Percentiles rank a stretch among this genome's conserved stretches.
Conservation (phyloP, 495 filamentous ascomycete species). For the Clohesyomyces aquaticus region DNA sequence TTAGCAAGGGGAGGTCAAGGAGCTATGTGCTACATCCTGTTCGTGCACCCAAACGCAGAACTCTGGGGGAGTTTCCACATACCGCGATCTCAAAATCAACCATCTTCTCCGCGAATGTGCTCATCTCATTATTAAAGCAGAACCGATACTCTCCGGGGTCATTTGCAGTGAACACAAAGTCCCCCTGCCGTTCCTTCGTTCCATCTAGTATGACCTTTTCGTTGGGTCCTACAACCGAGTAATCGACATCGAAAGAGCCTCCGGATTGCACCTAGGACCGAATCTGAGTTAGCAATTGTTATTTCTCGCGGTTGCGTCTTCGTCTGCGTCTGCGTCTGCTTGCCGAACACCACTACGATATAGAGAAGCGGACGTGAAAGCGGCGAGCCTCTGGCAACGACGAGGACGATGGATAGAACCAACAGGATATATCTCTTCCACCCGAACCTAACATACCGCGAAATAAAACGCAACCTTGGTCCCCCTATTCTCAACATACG, state of each 20-base stretch:
- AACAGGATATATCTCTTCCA: no score
- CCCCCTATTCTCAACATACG: constrained; percentile 70
- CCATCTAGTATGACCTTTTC: constrained; percentile 85
- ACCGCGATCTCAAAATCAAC: constrained; percentile 99
- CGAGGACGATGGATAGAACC: no score
- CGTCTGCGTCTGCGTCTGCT: no score
- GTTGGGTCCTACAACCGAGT: constrained; percentile 79
- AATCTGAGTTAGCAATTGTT: constrained; percentile 97
- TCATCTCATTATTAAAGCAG: constrained; percentile 99
- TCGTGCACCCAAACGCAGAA: no score
- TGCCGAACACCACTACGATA: no score
- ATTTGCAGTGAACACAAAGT: constrained; percentile 96
- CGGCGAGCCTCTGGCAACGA: no score
- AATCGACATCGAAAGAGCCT: constrained; percentile 95
- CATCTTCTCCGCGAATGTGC: constrained; percentile 95
- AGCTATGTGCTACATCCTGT: no score
- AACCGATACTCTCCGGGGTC: constrained; percentile 93
- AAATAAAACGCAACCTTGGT: constrained; percentile 98
- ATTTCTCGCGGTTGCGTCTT: no score
- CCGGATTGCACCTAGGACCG: constrained; percentile 89
- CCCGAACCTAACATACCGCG: constrained; percentile 87
- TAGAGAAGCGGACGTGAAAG: no score
- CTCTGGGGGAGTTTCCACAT: no score
- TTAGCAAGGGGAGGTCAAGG: no score
- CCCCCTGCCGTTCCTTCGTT: constrained; percentile 90